Evolutionary conservation across 306 rosid species (phyloP).

Genomic region (Medicago arabica): DNA sequence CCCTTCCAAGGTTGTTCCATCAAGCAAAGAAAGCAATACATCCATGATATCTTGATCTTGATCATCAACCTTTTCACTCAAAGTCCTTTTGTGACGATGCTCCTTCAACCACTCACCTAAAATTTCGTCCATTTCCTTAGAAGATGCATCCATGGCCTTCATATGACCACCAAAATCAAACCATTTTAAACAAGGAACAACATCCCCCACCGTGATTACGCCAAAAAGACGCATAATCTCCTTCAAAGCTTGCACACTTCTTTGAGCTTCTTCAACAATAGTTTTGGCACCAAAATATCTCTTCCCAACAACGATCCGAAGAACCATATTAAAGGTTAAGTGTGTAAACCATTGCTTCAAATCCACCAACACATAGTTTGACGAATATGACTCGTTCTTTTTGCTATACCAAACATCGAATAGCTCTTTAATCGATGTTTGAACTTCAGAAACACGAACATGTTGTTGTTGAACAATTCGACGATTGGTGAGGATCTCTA

Average conservation of each 20-base stretch:
- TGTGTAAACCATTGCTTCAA: conserved; percentile 36
- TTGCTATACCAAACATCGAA: conserved; percentile 14
- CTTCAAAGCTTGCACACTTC: not conserved
- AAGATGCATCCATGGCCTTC: conserved; percentile 40
- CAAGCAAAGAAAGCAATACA: conserved; percentile 22
- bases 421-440: conserved; percentile 32
- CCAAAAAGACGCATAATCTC: conserved; percentile 9
- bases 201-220: conserved; percentile 24
- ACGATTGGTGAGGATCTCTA: conserved; percentile 5
- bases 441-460: conserved; percentile 23
- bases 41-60: conserved; percentile 28
- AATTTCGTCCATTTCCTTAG: conserved; percentile 9
- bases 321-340: conserved; percentile 31
- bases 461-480: conserved; percentile 3
- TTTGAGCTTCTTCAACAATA: conserved; percentile 1
- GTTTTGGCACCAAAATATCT: conserved; percentile 1
- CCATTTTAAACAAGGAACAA: conserved; percentile 30
- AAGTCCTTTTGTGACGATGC: not conserved
- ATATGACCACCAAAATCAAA: conserved; percentile 42
- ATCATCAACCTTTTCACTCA: not conserved
- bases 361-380: conserved; percentile 31
- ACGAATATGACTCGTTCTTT: not conserved
- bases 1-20: not conserved
- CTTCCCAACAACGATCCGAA: conserved; percentile 15
- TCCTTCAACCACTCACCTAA: conserved; percentile 34